phyloP scores from a whole-genome alignment of 2,329 filamentous ascomycete genomes.

The Phialemonium atrogriseum region DNA sequence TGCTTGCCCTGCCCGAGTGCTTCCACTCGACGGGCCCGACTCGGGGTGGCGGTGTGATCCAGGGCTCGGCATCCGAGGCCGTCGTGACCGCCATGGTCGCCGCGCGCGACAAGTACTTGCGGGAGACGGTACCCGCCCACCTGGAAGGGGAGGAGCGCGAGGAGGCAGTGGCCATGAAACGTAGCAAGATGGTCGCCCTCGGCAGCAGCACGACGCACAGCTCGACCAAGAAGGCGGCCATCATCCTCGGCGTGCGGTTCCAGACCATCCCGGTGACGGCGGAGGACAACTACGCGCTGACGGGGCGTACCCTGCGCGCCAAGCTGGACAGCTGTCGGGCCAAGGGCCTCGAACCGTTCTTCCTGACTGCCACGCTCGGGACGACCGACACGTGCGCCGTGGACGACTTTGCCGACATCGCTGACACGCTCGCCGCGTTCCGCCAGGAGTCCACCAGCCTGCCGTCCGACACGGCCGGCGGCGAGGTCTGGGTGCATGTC shows the following conservation, averaged over 20 bases:
- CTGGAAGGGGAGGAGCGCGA: conserved; percentile 51
- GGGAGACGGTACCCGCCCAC: conserved; percentile 45
- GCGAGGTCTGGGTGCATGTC: conserved; percentile 79
- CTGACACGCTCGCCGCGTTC: conserved; percentile 31
- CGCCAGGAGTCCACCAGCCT: conserved; percentile 12
- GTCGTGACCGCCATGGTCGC: conserved; percentile 81
- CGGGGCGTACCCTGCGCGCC: conserved; percentile 49
- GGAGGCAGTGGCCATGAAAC: conserved; percentile 57
- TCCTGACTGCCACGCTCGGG: conserved; percentile 73
- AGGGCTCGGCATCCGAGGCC: conserved; percentile 83
- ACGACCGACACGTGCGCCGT: conserved; percentile 84
- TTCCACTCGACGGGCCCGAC: conserved; percentile 67
- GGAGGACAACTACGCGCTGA: conserved; percentile 62
- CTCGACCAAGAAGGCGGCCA: conserved; percentile 77
- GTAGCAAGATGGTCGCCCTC: conserved; percentile 69
- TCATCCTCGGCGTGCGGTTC: conserved; percentile 79
- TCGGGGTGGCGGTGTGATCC: conserved; percentile 81
- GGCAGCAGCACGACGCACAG: conserved; percentile 75
- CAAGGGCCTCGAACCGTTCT: conserved; percentile 75
- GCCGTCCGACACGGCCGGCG: too few relatives aligned
- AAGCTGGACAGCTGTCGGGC: conserved; percentile 57
- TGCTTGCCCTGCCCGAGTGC: conserved; percentile 63
- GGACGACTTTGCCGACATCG: conserved; percentile 70
- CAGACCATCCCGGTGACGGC: conserved; percentile 56
- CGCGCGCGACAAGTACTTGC: conserved; percentile 71